A percentile compares a stretch with the other conserved stretches of the same genome.
These are phyloP conservation scores for Myriosclerotinia scirpicola DNA, from an alignment of 2,329 filamentous ascomycete genomes.

Conservation along the genomic window DNA sequence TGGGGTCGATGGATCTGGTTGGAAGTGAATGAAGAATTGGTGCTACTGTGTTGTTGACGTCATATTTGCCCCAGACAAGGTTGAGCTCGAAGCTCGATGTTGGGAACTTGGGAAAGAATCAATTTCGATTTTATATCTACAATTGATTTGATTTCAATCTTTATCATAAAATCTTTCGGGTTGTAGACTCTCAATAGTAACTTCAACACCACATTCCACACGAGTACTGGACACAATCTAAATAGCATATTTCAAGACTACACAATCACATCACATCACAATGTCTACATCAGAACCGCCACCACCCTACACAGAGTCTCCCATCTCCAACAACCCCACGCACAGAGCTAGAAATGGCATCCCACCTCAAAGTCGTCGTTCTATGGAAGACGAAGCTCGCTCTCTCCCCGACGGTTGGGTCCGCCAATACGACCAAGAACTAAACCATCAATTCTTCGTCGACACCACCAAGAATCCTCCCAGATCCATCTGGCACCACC, in stretches of 20 bases:
- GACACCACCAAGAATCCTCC: slow-evolving; percentile 55
- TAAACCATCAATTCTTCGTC: slow-evolving; percentile 62
- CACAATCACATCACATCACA: background rate
- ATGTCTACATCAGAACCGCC: slow-evolving; percentile 35
- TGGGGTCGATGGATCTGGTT: background rate
- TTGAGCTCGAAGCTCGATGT: too few relatives aligned
- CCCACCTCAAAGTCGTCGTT: slow-evolving; percentile 51
- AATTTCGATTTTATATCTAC: too few relatives aligned
- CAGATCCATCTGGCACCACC: slow-evolving; percentile 60
- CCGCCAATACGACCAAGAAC: slow-evolving; percentile 53
- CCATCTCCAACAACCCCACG: slow-evolving; percentile 34
- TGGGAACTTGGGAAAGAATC: background rate
- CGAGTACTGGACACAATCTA: too few relatives aligned
- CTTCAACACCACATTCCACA: too few relatives aligned
- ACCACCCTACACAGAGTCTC: slow-evolving; percentile 42
- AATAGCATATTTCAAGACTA: background rate
- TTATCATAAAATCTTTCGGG: too few relatives aligned
- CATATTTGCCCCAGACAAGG: too few relatives aligned
- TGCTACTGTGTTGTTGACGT: too few relatives aligned
- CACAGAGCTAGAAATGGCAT: slow-evolving; percentile 51
- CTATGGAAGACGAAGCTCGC: slow-evolving; percentile 61
- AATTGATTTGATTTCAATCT: too few relatives aligned
- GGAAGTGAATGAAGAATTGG: background rate
- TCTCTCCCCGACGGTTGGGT: slow-evolving; percentile 57
- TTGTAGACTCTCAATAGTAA: background rate